These are phyloP conservation scores for Reutealis trisperma DNA, from an alignment of 345 rosid species.

Conservation along the genomic window DNA sequence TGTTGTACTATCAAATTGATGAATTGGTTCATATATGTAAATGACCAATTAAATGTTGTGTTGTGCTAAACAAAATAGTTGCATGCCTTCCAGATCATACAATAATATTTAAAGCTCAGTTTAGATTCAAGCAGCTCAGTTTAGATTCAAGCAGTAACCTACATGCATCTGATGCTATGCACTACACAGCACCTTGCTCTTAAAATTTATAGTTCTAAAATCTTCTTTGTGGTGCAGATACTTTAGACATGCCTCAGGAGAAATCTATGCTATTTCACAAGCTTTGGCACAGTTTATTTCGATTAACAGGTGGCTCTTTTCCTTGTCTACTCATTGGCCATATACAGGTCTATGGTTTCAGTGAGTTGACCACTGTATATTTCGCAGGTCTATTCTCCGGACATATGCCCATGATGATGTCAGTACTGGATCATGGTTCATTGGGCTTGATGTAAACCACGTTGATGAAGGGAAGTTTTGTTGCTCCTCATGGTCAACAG, in stretches of 20 bases:
- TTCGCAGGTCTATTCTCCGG: slow-evolving; percentile 56
- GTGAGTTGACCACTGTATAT: background rate
- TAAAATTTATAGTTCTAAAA: background rate
- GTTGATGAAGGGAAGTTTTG: slow-evolving; percentile 70
- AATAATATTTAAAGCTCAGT: background rate
- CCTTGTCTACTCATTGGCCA: background rate
- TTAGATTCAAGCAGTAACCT: background rate
- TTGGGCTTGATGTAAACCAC: slow-evolving; percentile 54
- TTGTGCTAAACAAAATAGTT: background rate
- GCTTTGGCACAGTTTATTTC: slow-evolving; percentile 72
- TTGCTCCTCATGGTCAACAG: slow-evolving; percentile 77
- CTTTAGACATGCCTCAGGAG: slow-evolving; percentile 77
- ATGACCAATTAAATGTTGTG: background rate
- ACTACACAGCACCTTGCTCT: slow-evolving; percentile 5
- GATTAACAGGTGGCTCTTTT: slow-evolving; percentile 51
- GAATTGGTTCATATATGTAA: background rate
- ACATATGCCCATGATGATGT: slow-evolving; percentile 73
- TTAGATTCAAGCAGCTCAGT: background rate
- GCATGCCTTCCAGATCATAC: background rate
- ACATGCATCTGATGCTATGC: background rate
- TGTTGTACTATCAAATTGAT: background rate
- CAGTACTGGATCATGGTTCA: slow-evolving; percentile 80
- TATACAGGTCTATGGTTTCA: background rate
- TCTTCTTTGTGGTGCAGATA: slow-evolving; percentile 48
- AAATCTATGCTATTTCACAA: slow-evolving; percentile 65